Evolutionary conservation across 148 eudicot species (phyloP).

Genomic region (Camellia sinensis): DNA sequence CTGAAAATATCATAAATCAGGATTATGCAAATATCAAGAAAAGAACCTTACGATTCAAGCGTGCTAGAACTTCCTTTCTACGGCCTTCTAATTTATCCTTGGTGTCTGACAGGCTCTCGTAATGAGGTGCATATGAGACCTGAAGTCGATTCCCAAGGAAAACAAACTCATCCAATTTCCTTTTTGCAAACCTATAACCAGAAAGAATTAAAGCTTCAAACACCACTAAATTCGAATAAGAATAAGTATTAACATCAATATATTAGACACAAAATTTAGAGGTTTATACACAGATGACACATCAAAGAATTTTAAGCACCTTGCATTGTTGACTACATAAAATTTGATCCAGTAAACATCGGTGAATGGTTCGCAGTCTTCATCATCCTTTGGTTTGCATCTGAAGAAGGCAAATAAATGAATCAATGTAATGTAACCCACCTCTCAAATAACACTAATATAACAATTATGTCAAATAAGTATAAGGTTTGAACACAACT

Average conservation of each 20-base stretch:
- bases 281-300: background rate
- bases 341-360: conserved; percentile 96
- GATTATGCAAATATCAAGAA: background rate
- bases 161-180: conserved; percentile 79
- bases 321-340: conserved; percentile 57
- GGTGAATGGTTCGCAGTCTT: conserved; percentile 80
- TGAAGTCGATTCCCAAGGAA: conserved; percentile 82
- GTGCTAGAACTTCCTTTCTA: conserved; percentile 77
- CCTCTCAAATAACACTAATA: background rate
- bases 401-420: conserved; percentile 29
- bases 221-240: background rate
- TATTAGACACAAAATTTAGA: background rate
- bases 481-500: background rate
- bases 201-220: conserved; percentile 12
- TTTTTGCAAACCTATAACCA: conserved; percentile 72
- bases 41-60: conserved; percentile 53
- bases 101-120: conserved; percentile 75
- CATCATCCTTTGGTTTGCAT: conserved; percentile 92
- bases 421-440: conserved; percentile 2
- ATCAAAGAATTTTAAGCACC: conserved; percentile 35
- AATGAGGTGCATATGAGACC: conserved; percentile 81
- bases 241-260: background rate
- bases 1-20: background rate
- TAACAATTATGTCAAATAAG: background rate
- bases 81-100: conserved; percentile 84